Percentiles rank a stretch among this genome's conserved stretches.
Evolutionary conservation across 108 stramenopile species (phyloP).

Genomic region (Pseudonitzschia delicatissima): DNA sequence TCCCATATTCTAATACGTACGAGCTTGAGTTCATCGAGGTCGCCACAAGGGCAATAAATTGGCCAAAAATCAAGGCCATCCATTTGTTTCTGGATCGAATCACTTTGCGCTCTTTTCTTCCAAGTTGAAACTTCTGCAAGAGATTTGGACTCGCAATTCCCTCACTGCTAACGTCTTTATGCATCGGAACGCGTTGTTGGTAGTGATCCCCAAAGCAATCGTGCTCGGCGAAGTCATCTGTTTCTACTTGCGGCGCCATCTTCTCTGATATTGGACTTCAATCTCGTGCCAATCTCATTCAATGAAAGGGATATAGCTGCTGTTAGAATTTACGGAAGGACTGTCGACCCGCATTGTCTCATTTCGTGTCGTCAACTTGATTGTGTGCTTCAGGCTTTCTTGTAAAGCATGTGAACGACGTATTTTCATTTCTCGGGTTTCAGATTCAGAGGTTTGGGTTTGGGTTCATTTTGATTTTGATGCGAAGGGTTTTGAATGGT

Average conservation of each 20-base stretch:
- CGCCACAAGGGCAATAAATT: slow-evolving; percentile 53
- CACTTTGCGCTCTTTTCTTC: background rate
- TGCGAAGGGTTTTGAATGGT: too few relatives aligned
- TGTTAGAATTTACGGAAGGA: background rate
- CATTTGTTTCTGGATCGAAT: slow-evolving; percentile 7
- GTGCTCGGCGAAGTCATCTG: background rate
- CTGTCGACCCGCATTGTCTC: background rate
- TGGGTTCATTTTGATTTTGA: too few relatives aligned
- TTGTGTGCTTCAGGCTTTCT: background rate
- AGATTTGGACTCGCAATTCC: background rate
- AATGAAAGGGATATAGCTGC: background rate
- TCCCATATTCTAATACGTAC: slow-evolving; percentile 49
- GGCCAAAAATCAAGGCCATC: slow-evolving; percentile 45
- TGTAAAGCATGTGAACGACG: too few relatives aligned
- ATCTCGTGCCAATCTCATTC: background rate
- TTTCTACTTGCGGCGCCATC: background rate
- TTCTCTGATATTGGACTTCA: background rate
- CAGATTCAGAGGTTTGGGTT: too few relatives aligned
- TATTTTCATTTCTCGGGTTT: too few relatives aligned
- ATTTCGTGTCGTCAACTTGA: background rate
- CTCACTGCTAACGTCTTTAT: background rate
- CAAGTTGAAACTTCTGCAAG: background rate
- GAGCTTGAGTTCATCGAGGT: slow-evolving; percentile 61
- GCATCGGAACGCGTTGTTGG: background rate
- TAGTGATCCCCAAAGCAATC: background rate